Evolutionary conservation across 2,329 filamentous ascomycete species (phyloP).

Genomic region (Talaromyces sp.): DNA sequence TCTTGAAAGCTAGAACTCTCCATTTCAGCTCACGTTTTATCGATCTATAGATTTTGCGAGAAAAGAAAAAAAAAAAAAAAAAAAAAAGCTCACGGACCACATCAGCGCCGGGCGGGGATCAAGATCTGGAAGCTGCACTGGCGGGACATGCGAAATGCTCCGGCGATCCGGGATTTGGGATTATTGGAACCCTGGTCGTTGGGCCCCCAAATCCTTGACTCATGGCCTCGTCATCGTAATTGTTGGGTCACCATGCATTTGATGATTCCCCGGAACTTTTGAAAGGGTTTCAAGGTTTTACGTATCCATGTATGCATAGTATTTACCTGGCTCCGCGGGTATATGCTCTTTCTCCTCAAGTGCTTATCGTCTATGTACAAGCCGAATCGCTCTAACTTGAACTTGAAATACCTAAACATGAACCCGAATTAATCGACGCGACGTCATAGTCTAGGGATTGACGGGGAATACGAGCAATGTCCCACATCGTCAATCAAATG

Average conservation of each 20-base stretch:
- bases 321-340: too few species aligned
- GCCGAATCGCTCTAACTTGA: too few species aligned
- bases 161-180: constrained; percentile 8
- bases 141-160: constrained; percentile 11
- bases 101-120: constrained; percentile 5
- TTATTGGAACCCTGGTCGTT: constrained; percentile 1
- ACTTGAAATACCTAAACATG: too few species aligned
- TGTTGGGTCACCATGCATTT: neutral
- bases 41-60: too few species aligned
- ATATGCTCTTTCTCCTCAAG: too few species aligned
- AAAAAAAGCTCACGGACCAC: neutral
- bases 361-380: too few species aligned
- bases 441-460: neutral
- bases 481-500: neutral
- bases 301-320: neutral
- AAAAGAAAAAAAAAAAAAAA: neutral
- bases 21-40: too few species aligned
- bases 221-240: neutral
- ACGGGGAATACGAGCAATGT: neutral
- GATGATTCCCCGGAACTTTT: too few species aligned
- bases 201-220: neutral
- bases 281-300: too few species aligned
- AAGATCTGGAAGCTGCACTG: constrained; percentile 9
- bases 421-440: neutral
- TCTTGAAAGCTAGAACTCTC: too few species aligned